Percentiles rank a stretch among this genome's conserved stretches.
These are phyloP conservation scores for Russula vinacea DNA, from an alignment of 768 basidiomycete genomes.

Conservation along the genomic window DNA sequence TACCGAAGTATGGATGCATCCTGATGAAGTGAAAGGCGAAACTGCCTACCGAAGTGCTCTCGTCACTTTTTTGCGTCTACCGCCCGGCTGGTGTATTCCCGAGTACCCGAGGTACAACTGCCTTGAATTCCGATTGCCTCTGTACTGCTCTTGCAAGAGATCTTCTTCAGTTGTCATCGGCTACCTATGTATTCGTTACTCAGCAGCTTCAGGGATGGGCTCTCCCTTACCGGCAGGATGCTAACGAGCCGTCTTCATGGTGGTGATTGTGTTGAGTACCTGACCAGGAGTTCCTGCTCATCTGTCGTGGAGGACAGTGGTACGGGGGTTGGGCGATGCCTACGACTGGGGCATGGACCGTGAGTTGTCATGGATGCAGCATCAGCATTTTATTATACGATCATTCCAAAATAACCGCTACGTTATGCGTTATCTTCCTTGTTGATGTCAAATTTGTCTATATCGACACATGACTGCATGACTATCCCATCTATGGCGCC, in stretches of 20 bases:
- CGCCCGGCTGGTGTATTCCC: neutral
- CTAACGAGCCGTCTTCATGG: constrained; percentile 18
- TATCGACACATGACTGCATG: neutral
- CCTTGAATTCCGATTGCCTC: constrained; percentile 23
- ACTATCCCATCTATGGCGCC: neutral
- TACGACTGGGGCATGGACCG: constrained; percentile 6
- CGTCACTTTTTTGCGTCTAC: constrained; percentile 6
- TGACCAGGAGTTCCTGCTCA: constrained; percentile 27
- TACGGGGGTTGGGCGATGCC: neutral
- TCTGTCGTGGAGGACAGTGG: constrained; percentile 10
- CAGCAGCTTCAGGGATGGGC: neutral
- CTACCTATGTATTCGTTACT: constrained; percentile 22
- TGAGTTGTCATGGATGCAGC: neutral
- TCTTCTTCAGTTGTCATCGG: constrained; percentile 30
- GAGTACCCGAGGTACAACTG: constrained; percentile 26
- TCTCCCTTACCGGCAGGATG: constrained; percentile 23
- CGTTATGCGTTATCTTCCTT: constrained; percentile 10
- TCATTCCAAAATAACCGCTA: constrained; percentile 7
- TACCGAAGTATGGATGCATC: constrained; percentile 13
- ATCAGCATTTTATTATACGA: constrained; percentile 10
- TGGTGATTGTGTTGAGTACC: neutral
- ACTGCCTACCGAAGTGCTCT: constrained; percentile 15
- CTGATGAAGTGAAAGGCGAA: constrained; percentile 4
- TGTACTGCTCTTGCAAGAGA: constrained; percentile 28
- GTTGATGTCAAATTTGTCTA: constrained; percentile 6